These are phyloP conservation scores for Didymellaceae sp. DNA, from an alignment of 2,329 filamentous ascomycete genomes.

Conservation along the genomic window DNA sequence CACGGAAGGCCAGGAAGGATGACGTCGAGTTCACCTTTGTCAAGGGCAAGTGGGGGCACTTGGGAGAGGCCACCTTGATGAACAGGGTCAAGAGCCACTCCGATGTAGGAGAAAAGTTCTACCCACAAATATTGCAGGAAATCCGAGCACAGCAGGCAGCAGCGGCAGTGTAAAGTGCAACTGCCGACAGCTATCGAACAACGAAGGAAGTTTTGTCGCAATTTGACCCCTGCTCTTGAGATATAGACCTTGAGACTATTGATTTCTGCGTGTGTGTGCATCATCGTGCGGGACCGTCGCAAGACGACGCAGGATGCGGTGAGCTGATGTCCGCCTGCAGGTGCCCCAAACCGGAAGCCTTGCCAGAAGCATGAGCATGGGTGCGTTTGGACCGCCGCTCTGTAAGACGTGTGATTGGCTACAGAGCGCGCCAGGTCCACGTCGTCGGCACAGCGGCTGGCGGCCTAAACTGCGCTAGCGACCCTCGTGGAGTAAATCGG, in stretches of 20 bases:
- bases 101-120: slow-evolving; percentile 81
- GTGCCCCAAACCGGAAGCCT: slow-evolving; percentile 10
- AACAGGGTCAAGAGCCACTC: slow-evolving; percentile 87
- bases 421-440: slow-evolving; percentile 13
- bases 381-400: slow-evolving; percentile 1
- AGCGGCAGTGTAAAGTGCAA: slow-evolving; percentile 11
- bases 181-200: slow-evolving; percentile 7
- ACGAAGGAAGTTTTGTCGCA: slow-evolving; percentile 2
- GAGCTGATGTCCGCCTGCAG: slow-evolving; percentile 16
- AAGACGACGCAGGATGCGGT: slow-evolving; percentile 15
- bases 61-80: slow-evolving; percentile 83
- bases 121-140: slow-evolving; percentile 53
- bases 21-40: slow-evolving; percentile 89
- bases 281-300: slow-evolving; percentile 14
- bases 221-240: not conserved
- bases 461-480: slow-evolving; percentile 14
- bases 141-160: slow-evolving; percentile 51
- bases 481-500: slow-evolving; percentile 4
- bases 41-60: slow-evolving; percentile 67
- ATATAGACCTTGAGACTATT: slow-evolving; percentile 11
- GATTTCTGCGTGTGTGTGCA: slow-evolving; percentile 14
- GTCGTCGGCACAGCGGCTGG: slow-evolving; percentile 18
- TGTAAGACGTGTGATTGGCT: slow-evolving; percentile 7
- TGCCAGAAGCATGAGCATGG: slow-evolving; percentile 12
- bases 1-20: slow-evolving; percentile 65